Evolutionary conservation across 2,329 filamentous ascomycete genomes (phyloP), one percentile per base, ranked within the genome.

Genomic region (Plectosphaerella plurivora): DNA sequence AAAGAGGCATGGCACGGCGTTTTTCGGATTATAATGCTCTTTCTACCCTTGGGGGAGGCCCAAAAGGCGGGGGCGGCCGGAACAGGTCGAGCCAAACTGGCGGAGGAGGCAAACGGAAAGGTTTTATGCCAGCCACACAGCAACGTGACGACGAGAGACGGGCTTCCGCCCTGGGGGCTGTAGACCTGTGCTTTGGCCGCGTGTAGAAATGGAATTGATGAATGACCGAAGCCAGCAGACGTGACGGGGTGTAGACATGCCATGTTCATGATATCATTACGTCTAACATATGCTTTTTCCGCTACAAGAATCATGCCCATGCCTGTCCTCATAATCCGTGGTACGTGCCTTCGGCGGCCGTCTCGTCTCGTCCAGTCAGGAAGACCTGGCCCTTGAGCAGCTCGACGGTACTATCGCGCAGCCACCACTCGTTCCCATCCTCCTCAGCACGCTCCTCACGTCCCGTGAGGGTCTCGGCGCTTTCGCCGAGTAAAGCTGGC

Each of bases 361-460:
- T 54, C 25, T 56, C 65, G 35, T 68, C 70, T 39, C 71, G 65
- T 3, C 73, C 74, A 16, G 72, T 74, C 51, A 82, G 68, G 74
- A 79, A 83, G 1, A 80, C 73, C 58, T 69, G 74, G 0, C 80
- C 79, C 65, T 81, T 83, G 45, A 84, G 62, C 37, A 70, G 68
- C 61, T 83, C 80, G 14, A 84, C 71, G 6, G 78, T 74, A 39
- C 76, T 77, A 50, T 82, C 78, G 49, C 75, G 65, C 63, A 84
- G 68, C 81, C 81, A 84, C 70, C 80, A 82, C 52, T 70, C 68
- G 5, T 55, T 55, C 50, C 60, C 60, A 45, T 60, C 62, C 4
- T 55, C 53, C 20, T 45, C 50, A 7, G 15, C 11, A 8, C 5
- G 42, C 48, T 42, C 47, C 49, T 51, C 10, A 56, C 53, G 56